Conservation (phyloP, 805 yeast genomes). For the Metschnikowia orientalis region DNA sequence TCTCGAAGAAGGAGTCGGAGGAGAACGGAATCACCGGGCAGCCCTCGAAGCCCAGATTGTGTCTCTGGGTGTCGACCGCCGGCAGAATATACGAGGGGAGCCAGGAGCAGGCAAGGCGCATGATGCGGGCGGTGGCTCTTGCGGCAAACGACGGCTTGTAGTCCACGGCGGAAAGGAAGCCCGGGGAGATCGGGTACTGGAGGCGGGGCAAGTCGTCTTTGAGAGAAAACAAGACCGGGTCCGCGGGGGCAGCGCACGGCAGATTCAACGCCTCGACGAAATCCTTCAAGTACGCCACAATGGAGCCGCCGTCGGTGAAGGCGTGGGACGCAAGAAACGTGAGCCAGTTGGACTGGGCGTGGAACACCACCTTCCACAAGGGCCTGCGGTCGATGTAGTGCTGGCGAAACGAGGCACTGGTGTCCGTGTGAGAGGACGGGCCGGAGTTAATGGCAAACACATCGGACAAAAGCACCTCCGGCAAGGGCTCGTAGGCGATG, state of each 20-base stretch:
- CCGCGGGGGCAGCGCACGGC: neutral
- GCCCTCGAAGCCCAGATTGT: slow-evolving; percentile 8
- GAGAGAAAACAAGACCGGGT: slow-evolving; percentile 5
- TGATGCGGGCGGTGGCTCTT: slow-evolving; percentile 1
- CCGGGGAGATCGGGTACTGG: slow-evolving; percentile 6
- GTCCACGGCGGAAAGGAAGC: slow-evolving; percentile 3
- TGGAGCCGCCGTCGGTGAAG: slow-evolving; percentile 11
- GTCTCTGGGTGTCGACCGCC: slow-evolving; percentile 9
- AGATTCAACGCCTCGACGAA: slow-evolving; percentile 8
- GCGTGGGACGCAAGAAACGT: slow-evolving; percentile 9
- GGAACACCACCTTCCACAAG: slow-evolving; percentile 9
- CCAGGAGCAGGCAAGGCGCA: slow-evolving; percentile 3
- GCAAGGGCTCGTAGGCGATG: slow-evolving; percentile 9
- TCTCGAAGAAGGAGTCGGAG: slow-evolving; percentile 7
- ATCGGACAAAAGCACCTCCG: slow-evolving; percentile 6
- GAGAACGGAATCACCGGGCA: slow-evolving; percentile 7
- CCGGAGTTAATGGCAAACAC: slow-evolving; percentile 3
- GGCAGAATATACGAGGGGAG: slow-evolving; percentile 9
- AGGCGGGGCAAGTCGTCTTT: slow-evolving; percentile 8
- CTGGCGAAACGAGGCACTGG: slow-evolving; percentile 4
- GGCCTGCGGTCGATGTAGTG: slow-evolving; percentile 1
- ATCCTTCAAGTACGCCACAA: slow-evolving; percentile 9
- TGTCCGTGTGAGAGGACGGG: slow-evolving; percentile 1
- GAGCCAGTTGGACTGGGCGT: slow-evolving; percentile 9
- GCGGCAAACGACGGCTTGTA: slow-evolving; percentile 7